A percentile compares a stretch with the other conserved stretches of the same genome.
Conservation (phyloP, 2,329 filamentous ascomycete species). For the Trematosphaeria pertusa region DNA sequence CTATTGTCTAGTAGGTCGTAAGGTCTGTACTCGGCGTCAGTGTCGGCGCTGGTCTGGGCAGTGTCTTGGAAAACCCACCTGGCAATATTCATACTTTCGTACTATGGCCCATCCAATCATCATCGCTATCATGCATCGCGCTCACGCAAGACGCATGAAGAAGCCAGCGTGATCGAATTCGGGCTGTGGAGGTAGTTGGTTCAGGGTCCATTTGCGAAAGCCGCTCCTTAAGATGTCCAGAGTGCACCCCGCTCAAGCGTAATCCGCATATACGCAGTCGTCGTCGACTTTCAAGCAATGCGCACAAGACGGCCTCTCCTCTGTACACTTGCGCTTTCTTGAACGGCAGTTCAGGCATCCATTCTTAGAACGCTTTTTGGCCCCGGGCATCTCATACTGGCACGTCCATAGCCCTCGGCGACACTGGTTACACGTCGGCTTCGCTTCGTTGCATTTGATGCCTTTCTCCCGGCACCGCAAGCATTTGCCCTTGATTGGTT, state of each 20-base stretch:
- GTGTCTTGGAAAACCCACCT: no score
- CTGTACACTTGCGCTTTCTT: constrained; percentile 39
- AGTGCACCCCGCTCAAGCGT: constrained; percentile 26
- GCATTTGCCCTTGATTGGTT: constrained; percentile 25
- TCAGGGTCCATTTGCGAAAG: no score
- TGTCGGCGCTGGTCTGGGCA: no score
- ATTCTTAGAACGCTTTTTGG: constrained; percentile 36
- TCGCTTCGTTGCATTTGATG: constrained; percentile 40
- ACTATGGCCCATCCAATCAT: no score
- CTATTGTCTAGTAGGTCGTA: no score
- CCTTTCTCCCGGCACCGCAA: constrained; percentile 33
- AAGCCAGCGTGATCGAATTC: no score
- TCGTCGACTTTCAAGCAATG: constrained; percentile 38
- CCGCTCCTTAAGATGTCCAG: no score
- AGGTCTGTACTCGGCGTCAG: no score
- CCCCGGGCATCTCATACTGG: constrained; percentile 27
- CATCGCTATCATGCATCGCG: no score
- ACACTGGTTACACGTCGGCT: constrained; percentile 41
- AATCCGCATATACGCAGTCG: constrained; percentile 34
- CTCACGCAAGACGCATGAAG: no score
- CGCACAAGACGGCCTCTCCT: constrained; percentile 39
- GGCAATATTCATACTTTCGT: no score
- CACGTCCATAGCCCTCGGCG: constrained; percentile 36
- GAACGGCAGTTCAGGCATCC: constrained; percentile 39
- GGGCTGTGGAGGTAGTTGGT: no score